Evolutionary conservation across 2,329 filamentous ascomycete species (phyloP).

Genomic region (Stachybotrys chartarum): DNA sequence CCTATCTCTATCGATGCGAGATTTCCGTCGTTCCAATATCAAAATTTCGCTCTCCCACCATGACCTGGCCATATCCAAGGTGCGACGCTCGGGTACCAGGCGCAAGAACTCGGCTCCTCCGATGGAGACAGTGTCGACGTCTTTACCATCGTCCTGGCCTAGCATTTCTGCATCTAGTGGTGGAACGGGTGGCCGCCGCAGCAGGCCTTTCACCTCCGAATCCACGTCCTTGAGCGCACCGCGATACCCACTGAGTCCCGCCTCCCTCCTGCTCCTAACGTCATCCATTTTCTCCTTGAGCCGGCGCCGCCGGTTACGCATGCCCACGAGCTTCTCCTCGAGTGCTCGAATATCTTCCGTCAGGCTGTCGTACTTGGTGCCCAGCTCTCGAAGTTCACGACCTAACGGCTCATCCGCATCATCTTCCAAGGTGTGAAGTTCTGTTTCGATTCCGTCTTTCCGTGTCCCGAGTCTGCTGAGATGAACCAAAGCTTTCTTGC

Average conservation of each 20-base stretch:
- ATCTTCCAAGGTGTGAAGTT: slow-evolving; percentile 47
- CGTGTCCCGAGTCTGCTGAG: slow-evolving; percentile 47
- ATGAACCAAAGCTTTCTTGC: slow-evolving; percentile 50
- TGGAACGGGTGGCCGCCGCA: slow-evolving; percentile 48
- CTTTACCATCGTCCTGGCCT: slow-evolving; percentile 6
- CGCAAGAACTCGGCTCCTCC: slow-evolving; percentile 48
- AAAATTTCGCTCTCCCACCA: slow-evolving; percentile 62
- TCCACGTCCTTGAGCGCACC: slow-evolving; percentile 62
- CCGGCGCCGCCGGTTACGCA: slow-evolving; percentile 54
- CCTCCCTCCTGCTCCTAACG: slow-evolving; percentile 58
- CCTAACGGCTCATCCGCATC: slow-evolving; percentile 52
- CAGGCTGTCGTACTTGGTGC: slow-evolving; percentile 44
- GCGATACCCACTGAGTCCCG: slow-evolving; percentile 64
- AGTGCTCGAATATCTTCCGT: slow-evolving; percentile 58
- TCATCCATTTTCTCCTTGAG: slow-evolving; percentile 55
- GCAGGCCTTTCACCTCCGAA: slow-evolving; percentile 49
- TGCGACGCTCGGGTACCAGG: slow-evolving; percentile 58
- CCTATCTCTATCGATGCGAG: slow-evolving; percentile 53
- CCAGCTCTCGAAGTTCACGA: slow-evolving; percentile 53
- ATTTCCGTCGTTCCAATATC: slow-evolving; percentile 46
- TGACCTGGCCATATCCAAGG: slow-evolving; percentile 60
- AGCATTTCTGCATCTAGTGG: slow-evolving; percentile 44
- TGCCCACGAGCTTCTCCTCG: slow-evolving; percentile 54
- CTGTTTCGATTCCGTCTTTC: slow-evolving; percentile 39
- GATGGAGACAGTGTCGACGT: slow-evolving; percentile 16